Base-by-base conservation (phyloP, 2,329 filamentous ascomycete genomes). In the Fusarium buxicola region DNA sequence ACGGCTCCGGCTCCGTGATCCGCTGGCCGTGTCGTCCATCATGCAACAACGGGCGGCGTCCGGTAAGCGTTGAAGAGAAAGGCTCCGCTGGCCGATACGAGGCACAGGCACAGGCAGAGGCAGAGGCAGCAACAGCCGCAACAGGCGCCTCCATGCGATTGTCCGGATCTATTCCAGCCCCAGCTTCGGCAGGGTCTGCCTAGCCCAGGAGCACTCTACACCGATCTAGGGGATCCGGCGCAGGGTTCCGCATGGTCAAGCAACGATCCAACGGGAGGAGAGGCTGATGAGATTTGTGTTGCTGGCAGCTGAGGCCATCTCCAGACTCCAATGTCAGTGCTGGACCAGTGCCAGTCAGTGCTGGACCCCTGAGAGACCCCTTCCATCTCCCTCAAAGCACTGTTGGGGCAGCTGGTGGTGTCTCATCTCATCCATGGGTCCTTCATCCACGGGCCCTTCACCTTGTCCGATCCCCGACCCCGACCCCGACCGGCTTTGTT, bases 361-460 rank as follows among this genome's bases (percentile, higher is more conserved):
- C 36, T 16, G 7, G 48, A 30, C 43, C 48, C 45, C 32, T 44
- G 34, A 45, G 38, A 56, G 49, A 44, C 66, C 66, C 68, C 68
- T 70, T 60, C 64, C 62, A 70, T 68, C 63, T 70, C 68, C 68
- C 58, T 63, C 63, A 66, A 53, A 59, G n/a, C 40, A 12, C 21
- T 24, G 28, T 41, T 41, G 35, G 50, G 45, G 44, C 21, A 58
- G 28, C 39, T 45, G 47, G 31, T 38, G 27, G 32, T 45, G 67
- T 70, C 65, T 70, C 63, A 63, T 24, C 49, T n/a, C n/a, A n/a
- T n/a, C n/a, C n/a, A n/a, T 31, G 46, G 47, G 54, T 34, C 47
- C 35, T 36, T 50, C 40, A 5, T 41, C 12, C 18, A 13, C 8
- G 38, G 45, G 40, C 31, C 24, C 18, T 54, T 35, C 47, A 63